Percentiles rank a stretch among this genome's conserved stretches.
Conservation (phyloP, 1,284 basidiomycete species). For the Mycosarcoma mackinlayi region DNA sequence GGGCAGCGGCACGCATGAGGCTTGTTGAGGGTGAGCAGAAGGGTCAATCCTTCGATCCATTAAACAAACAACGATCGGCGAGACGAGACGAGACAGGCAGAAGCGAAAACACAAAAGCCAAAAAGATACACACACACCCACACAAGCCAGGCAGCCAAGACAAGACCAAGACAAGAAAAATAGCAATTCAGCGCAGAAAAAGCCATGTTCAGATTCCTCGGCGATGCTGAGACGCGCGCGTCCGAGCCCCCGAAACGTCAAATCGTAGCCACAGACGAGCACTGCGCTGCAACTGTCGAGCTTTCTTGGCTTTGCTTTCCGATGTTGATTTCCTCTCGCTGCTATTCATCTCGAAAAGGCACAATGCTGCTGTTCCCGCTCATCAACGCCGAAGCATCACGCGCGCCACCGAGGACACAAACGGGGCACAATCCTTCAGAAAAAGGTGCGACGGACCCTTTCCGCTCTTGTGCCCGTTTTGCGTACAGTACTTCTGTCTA, state of each 20-base stretch:
- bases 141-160: slow-evolving; percentile 14
- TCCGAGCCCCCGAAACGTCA: slow-evolving; percentile 4
- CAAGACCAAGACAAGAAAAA: neutral
- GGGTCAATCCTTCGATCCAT: too few species aligned
- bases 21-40: slow-evolving; percentile 6
- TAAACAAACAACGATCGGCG: slow-evolving; percentile 11
- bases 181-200: neutral
- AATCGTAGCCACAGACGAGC: neutral
- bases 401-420: too few species aligned
- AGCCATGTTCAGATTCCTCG: slow-evolving; percentile 6
- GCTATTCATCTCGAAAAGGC: too few species aligned
- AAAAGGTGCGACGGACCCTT: too few species aligned
- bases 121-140: too few species aligned
- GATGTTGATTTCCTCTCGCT: too few species aligned
- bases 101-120: slow-evolving; percentile 5
- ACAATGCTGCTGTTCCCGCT: too few species aligned
- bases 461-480: too few species aligned
- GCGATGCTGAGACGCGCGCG: slow-evolving; percentile 10
- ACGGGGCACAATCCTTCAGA: too few species aligned
- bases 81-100: slow-evolving; percentile 9
- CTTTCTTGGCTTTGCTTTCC: too few species aligned
- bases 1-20: slow-evolving; percentile 45
- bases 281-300: neutral
- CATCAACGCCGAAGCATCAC: too few species aligned
- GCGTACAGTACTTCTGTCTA: too few species aligned